Conservation (phyloP, 1,284 basidiomycete species). For the Rhodotorula sp. region DNA sequence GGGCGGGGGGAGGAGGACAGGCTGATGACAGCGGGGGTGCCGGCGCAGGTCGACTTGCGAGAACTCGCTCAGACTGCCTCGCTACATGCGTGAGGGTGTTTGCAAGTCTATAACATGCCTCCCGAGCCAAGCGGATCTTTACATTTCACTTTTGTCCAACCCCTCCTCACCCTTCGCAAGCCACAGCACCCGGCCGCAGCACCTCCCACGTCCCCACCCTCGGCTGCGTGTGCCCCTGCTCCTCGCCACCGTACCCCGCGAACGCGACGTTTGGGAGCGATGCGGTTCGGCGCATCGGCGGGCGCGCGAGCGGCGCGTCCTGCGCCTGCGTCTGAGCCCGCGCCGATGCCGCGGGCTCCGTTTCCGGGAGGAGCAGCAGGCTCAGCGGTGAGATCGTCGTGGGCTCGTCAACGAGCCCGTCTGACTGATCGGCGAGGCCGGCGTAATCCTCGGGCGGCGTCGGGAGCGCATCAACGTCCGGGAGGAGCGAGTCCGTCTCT, state of each 20-base stretch:
- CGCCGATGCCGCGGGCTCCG: no score
- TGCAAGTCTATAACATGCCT: no score
- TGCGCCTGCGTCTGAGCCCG: background rate
- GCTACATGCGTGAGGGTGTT: no score
- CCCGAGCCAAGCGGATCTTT: background rate
- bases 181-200: background rate
- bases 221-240: background rate
- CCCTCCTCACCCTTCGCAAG: background rate
- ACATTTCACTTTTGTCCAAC: background rate
- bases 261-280: background rate
- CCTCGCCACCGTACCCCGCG: background rate
- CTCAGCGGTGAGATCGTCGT: background rate
- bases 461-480: background rate
- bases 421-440: background rate
- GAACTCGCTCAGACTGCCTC: no score
- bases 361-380: background rate
- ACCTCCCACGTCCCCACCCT: background rate
- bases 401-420: background rate
- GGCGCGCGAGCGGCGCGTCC: background rate
- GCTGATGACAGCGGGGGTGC: background rate
- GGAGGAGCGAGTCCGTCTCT: background rate
- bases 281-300: background rate
- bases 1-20: background rate
- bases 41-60: background rate
- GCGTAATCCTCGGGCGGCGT: background rate